Evolutionary conservation across 176 grass and related monocot genomes (phyloP).

Genomic region (Triticum timopheevii): DNA sequence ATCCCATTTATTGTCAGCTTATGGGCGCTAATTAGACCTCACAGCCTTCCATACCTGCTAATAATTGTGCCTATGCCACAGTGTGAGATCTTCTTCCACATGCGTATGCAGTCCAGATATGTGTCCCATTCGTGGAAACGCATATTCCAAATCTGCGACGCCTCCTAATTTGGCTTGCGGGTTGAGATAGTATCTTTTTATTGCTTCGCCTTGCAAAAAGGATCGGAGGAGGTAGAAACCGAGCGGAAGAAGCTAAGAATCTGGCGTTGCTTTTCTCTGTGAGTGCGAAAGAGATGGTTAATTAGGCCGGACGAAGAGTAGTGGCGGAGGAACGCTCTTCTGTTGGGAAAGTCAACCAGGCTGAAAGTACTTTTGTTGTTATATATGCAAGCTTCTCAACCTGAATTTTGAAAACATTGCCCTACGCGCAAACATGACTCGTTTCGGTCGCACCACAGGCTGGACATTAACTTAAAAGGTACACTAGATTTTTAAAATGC

Average conservation of each 20-base stretch:
- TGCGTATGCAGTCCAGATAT: not conserved
- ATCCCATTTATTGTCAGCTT: slow-evolving; percentile 5
- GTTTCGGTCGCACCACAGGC: not conserved
- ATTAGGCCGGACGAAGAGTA: not conserved
- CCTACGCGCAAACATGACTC: not conserved
- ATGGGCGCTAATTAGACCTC: slow-evolving; percentile 18
- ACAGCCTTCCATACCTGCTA: not conserved
- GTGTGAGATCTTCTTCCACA: slow-evolving; percentile 18
- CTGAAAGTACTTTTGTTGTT: not conserved
- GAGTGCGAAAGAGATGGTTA: not conserved
- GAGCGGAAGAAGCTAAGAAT: slow-evolving; percentile 4
- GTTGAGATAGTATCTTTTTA: not conserved
- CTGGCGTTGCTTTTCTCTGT: not conserved
- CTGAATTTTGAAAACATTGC: not conserved
- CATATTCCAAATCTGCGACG: not conserved
- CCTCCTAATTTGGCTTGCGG: not conserved
- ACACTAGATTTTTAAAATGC: too few relatives aligned
- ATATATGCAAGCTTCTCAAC: not conserved
- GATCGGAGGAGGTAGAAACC: not conserved
- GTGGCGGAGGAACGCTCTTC: not conserved
- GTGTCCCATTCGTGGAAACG: not conserved
- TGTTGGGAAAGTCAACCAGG: slow-evolving; percentile 20
- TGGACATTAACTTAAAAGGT: not conserved
- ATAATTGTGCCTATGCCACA: not conserved
- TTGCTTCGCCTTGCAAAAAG: not conserved